Percentiles rank a stretch among this genome's conserved stretches.
phyloP scores from a whole-genome alignment of 75 land plant genomes.

The Larix kaempferi region DNA sequence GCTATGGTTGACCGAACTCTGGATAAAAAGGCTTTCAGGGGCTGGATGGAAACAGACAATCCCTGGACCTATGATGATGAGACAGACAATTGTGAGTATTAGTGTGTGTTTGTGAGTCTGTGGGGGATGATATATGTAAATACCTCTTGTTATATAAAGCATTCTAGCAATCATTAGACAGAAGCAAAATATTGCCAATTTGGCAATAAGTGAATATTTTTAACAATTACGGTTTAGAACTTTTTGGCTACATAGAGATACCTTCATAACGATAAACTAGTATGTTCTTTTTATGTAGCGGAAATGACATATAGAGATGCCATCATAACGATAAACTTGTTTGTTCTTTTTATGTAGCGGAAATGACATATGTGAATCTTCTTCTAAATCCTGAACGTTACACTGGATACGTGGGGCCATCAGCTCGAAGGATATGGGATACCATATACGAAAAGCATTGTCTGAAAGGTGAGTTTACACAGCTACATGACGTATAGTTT shows the following conservation, averaged over 20 bases:
- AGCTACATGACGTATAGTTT: neutral
- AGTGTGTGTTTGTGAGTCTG: neutral
- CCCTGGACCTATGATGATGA: conserved; percentile 50
- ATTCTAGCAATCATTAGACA: neutral
- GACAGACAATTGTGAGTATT: conserved; percentile 29
- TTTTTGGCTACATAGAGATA: neutral
- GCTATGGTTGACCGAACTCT: conserved; percentile 39
- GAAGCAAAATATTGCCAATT: neutral
- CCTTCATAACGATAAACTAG: neutral
- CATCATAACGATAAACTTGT: neutral
- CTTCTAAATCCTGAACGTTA: conserved; percentile 39
- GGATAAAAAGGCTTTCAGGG: conserved; percentile 22
- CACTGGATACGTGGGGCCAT: conserved; percentile 40
- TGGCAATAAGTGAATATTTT: neutral
- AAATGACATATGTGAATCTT: conserved; percentile 45
- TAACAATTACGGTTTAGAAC: neutral
- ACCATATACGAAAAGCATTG: conserved; percentile 16
- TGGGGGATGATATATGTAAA: neutral
- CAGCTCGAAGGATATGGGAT: conserved; percentile 45
- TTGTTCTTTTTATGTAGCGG: conserved; percentile 19
- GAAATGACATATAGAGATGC: conserved; percentile 29
- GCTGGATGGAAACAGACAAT: conserved; percentile 47
- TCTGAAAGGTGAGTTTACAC: conserved; percentile 23
- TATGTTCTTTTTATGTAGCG: conserved; percentile 14
- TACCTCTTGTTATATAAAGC: neutral